Conservation (phyloP, 192 early-diverging fungal genomes). For the Entophlyctis helioformis region DNA sequence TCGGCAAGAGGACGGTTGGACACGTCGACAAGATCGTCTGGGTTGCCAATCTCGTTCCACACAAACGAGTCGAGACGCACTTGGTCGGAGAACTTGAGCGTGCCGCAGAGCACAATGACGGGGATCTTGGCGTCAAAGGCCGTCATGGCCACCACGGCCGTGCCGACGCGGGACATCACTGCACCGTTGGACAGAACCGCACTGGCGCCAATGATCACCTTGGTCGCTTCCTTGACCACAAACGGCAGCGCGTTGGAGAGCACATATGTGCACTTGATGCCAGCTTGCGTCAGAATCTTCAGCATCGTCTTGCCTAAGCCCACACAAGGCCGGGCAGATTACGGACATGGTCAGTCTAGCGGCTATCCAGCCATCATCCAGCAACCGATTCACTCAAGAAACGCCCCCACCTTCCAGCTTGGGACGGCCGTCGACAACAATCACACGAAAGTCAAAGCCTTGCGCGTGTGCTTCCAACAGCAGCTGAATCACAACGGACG, state of each 20-base stretch:
- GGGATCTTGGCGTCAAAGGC: conserved; percentile 83
- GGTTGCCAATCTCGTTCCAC: conserved; percentile 89
- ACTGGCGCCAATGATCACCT: conserved; percentile 91
- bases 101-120: conserved; percentile 90
- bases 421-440: conserved; percentile 84
- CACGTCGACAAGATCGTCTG: conserved; percentile 65
- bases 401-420: conserved; percentile 65
- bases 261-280: conserved; percentile 65
- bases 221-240: conserved; percentile 76
- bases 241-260: conserved; percentile 55
- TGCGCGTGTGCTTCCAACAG: conserved; percentile 61
- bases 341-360: no score
- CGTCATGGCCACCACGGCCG: conserved; percentile 80
- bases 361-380: not conserved
- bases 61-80: conserved; percentile 93
- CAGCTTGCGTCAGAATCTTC: conserved; percentile 38
- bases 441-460: conserved; percentile 77
- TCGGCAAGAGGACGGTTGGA: conserved; percentile 12
- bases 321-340: not conserved
- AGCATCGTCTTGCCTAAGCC: conserved; percentile 51
- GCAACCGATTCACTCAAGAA: conserved; percentile 1
- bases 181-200: conserved; percentile 88
- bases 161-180: conserved; percentile 78
- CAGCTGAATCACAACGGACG: conserved; percentile 72
- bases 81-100: conserved; percentile 88